Conservation (phyloP, 2,329 filamentous ascomycete species). For the Endothia cerciana region DNA sequence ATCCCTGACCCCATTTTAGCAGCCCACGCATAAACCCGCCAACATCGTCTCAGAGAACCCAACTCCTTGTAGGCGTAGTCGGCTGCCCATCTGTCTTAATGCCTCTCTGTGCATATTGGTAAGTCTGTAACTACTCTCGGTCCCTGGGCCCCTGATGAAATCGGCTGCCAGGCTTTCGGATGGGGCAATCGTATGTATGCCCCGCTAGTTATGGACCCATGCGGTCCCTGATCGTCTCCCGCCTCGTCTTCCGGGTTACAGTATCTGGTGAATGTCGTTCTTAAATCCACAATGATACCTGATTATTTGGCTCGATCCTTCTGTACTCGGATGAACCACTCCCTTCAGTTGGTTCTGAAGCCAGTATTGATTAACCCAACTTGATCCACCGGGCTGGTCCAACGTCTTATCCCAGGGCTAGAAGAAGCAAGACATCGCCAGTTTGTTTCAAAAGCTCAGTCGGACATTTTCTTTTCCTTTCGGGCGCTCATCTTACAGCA, state of each 20-base stretch:
- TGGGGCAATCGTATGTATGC: neutral
- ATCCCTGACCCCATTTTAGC: slow-evolving; percentile 15
- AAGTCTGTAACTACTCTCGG: neutral
- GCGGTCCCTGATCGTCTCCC: too few species aligned
- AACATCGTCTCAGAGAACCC: slow-evolving; percentile 11
- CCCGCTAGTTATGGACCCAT: neutral
- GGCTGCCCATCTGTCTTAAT: slow-evolving; percentile 19
- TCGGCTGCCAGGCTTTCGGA: neutral
- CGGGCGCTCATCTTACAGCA: neutral
- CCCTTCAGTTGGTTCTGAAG: neutral
- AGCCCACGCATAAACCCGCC: slow-evolving; percentile 21
- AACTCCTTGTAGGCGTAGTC: slow-evolving; percentile 9
- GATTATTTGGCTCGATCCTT: neutral
- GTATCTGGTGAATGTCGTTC: too few species aligned
- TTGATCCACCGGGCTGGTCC: neutral
- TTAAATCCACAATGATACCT: neutral
- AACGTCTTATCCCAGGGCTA: neutral
- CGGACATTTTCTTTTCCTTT: neutral
- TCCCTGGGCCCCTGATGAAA: neutral
- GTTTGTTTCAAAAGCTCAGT: neutral
- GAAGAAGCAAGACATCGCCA: neutral
- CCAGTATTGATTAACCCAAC: neutral
- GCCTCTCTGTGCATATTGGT: neutral
- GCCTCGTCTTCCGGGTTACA: too few species aligned
- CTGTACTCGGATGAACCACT: slow-evolving; percentile 4